Conservation (phyloP, 257 asterid species). For the Jaltomata sinuosa region DNA sequence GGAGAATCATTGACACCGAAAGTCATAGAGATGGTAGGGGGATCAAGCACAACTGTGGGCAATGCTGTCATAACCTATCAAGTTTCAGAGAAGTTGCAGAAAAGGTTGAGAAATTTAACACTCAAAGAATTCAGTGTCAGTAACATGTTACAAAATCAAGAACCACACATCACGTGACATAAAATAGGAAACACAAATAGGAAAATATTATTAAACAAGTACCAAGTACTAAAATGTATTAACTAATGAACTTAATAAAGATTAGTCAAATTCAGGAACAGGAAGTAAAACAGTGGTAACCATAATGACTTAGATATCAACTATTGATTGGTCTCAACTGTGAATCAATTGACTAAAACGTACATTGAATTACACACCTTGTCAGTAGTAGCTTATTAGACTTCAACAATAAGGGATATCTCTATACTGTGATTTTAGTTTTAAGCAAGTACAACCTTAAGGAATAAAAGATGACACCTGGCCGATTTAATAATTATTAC, state of each 20-base stretch:
- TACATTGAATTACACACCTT: background rate
- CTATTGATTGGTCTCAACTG: background rate
- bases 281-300: background rate
- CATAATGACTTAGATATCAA: background rate
- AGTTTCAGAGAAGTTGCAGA: background rate
- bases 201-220: background rate
- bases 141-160: background rate
- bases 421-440: background rate
- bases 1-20: conserved; percentile 98
- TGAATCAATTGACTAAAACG: background rate
- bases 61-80: conserved; percentile 72
- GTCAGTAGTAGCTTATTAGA: background rate
- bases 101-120: background rate
- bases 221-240: background rate
- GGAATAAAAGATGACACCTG: background rate
- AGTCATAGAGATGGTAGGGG: conserved; percentile 98
- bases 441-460: background rate
- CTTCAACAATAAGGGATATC: background rate
- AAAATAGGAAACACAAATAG: background rate
- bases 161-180: background rate
- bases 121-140: background rate
- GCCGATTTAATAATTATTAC: background rate
- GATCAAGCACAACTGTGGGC: conserved; percentile 94
- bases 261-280: background rate
- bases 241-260: background rate